phyloP scores from a whole-genome alignment of 2,329 filamentous ascomycete species.

The Pseudodiploospora longispora region DNA sequence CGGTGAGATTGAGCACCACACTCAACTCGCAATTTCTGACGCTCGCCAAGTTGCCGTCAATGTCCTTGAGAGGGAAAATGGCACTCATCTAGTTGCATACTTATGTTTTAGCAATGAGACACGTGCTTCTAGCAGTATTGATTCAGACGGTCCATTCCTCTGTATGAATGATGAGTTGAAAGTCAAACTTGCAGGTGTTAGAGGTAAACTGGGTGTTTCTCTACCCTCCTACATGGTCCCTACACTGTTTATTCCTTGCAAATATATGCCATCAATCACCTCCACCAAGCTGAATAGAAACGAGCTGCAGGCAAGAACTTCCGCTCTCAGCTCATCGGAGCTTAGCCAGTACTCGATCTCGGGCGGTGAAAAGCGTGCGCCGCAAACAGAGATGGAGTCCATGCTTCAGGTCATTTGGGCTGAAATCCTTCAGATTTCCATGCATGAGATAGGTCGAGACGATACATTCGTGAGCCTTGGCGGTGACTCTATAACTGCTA shows the following conservation, averaged over 20 bases:
- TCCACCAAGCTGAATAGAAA: neutral
- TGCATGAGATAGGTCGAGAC: neutral
- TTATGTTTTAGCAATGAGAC: neutral
- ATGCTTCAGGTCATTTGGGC: neutral
- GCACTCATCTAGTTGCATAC: neutral
- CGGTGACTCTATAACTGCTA: neutral
- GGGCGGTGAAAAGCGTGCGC: neutral
- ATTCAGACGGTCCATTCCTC: neutral
- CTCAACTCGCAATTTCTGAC: neutral
- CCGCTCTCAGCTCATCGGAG: too few relatives aligned
- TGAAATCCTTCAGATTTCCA: neutral
- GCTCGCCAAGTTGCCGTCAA: neutral
- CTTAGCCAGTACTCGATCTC: neutral
- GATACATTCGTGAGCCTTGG: neutral
- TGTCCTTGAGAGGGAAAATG: neutral
- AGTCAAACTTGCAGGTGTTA: neutral
- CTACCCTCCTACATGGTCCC: neutral
- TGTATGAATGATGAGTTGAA: neutral
- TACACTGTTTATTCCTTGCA: neutral
- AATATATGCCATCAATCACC: neutral
- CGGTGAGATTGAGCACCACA: neutral
- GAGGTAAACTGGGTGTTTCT: slow-evolving; percentile 1
- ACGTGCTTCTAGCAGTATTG: neutral
- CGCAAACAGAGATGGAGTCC: neutral
- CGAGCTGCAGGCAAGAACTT: neutral